Base-by-base conservation (phyloP, 2,329 filamentous ascomycete species). In the Rachicladosporium sp. region DNA sequence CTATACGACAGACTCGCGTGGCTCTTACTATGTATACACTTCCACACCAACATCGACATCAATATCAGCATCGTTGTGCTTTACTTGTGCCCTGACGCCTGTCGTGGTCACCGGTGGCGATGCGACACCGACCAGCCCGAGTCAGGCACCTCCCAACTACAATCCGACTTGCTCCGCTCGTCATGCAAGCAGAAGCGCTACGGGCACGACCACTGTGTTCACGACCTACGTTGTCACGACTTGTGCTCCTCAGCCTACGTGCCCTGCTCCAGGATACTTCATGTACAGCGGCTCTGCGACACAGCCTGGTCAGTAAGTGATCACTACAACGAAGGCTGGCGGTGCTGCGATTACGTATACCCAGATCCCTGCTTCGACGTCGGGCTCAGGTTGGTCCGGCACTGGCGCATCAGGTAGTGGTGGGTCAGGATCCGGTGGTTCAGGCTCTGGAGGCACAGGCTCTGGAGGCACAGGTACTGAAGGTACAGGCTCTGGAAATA, bases 171-270 rank as follows among this genome's bases (percentile, higher is more conserved):
- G 48, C 33, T 37, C 43, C 4, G 43, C 43, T 15, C 46, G 38
- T 10, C 35, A 40, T 19, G 27, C 36, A 11, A 31, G 46, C 7
- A 8, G 23, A 27, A 27, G 23, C 23, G 31, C 46, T 6, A 46
- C 47, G 13, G 52, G 53, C 4, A 57, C 54, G 4, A 57, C 50
- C 2, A 58, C 55, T 4, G 31, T 58, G 8, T 52, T 52, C 38
- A 56, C 53, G 6, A 58, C 53, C 1, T 42, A 51, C n/a, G 56
- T 50, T 2, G 44, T 56, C 15, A 58, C 53, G 6, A 51, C 45
- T 13, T 59, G 55, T 41, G 45, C 46, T 3, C 45, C 53, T 4
- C 51, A 50, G 5, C 43, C 46, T 10, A 50, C 50, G 13, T 58
- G 55, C 43, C 52, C 52, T 4, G 47, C 50, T 29, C 47, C 50